Percentiles rank a stretch among this genome's conserved stretches.
phyloP scores from a whole-genome alignment of 371 early-diverging fungal genomes.

The Lichtheimia corymbifera region DNA sequence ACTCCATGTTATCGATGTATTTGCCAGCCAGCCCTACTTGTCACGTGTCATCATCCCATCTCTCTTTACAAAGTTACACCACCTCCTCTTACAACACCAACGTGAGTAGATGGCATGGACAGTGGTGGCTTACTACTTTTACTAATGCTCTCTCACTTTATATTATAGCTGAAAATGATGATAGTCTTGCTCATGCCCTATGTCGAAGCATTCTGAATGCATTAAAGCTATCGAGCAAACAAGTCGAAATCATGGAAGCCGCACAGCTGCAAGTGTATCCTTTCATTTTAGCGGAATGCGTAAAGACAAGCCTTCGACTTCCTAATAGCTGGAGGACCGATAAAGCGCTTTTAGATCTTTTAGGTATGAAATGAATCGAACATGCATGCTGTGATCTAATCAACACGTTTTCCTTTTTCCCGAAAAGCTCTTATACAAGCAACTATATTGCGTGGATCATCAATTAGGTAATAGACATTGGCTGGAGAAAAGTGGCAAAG shows the following conservation, averaged over 20 bases:
- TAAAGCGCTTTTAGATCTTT: constrained; percentile 4
- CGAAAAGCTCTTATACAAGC: background rate
- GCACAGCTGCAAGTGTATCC: constrained; percentile 8
- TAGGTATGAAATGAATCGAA: background rate
- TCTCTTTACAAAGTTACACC: background rate
- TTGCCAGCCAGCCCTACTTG: background rate
- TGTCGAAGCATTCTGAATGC: constrained; percentile 53
- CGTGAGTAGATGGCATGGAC: constrained; percentile 31
- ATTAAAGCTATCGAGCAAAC: constrained; percentile 48
- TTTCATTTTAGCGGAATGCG: constrained; percentile 3
- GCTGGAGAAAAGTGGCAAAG: background rate
- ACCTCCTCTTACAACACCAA: background rate
- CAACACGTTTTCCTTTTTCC: background rate
- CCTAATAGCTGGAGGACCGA: constrained; percentile 11
- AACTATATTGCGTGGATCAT: background rate
- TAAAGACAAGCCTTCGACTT: background rate
- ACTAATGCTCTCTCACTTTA: too few species aligned
- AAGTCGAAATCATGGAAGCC: background rate
- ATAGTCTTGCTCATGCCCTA: too few species aligned
- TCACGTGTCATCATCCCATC: background rate
- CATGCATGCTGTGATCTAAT: background rate
- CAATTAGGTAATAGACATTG: background rate
- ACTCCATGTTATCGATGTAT: background rate
- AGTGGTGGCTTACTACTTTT: constrained; percentile 36
- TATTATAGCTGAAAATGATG: too few species aligned